Evolutionary conservation across 352 stramenopile species (phyloP).

Genomic region (Pythium dissotocum): DNA sequence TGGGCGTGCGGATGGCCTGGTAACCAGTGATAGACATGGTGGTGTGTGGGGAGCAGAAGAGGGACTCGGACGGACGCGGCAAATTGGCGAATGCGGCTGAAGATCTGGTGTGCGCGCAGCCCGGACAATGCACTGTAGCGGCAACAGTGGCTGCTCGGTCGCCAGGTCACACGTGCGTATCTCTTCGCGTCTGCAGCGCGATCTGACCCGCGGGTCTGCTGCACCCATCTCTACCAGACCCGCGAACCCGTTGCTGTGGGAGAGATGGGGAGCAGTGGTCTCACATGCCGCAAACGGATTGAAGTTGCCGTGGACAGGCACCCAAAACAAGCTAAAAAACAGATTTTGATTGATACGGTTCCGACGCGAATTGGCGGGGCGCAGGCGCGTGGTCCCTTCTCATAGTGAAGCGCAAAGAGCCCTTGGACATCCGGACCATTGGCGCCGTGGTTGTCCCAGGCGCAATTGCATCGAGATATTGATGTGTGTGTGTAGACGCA

Average conservation of each 20-base stretch:
- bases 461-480: background rate
- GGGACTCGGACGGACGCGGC: background rate
- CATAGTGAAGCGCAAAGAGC: conserved; percentile 5
- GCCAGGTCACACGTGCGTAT: conserved; percentile 16
- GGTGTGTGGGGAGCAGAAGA: background rate
- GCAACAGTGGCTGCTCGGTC: background rate
- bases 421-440: conserved; percentile 20
- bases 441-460: conserved; percentile 5
- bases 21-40: conserved; percentile 43
- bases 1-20: conserved; percentile 81
- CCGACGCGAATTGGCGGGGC: background rate
- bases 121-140: background rate
- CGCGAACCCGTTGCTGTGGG: background rate
- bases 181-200: conserved; percentile 11
- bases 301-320: conserved; percentile 5
- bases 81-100: conserved; percentile 19
- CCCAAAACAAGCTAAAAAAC: conserved; percentile 5
- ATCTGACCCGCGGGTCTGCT: conserved; percentile 19
- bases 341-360: conserved; percentile 9
- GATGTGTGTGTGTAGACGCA: conserved; percentile 17
- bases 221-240: background rate
- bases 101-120: background rate
- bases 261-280: background rate
- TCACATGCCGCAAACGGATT: background rate
- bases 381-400: conserved; percentile 16